Base-by-base conservation (phyloP, 306 rosid species). In the Luffa aegyptiaca region DNA sequence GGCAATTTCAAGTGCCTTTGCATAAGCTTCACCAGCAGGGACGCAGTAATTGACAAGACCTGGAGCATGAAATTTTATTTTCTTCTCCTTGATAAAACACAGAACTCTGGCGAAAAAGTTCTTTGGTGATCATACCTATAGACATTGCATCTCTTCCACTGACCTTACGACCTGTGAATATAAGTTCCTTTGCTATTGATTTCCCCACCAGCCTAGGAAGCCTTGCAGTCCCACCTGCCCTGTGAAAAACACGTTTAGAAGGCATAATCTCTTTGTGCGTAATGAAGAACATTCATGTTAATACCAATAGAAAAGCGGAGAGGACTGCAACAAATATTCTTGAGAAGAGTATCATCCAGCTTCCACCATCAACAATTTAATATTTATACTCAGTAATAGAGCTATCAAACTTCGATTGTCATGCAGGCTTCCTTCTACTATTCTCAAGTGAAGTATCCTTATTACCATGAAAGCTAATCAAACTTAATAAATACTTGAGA, bases 141-240 rank as follows among this genome's bases (percentile, higher is more conserved):
- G 97, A 89, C 82, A 92, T 66, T 14, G 99, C 99, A 84, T 89
- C 92, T 59, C 62, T 80, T 79, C 94, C 88, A 65, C 84, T 75
- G 90, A 95, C 80, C 90, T 77, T 90, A 83, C 90, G 88, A 81
- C 97, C 93, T 6, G 97, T 95, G 76, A 81, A 87, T 82, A 95
- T 90, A 80, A 95, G 90, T 79, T 95, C 97, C 91, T 90, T 90
- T 68, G 99, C 97, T 42, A 83, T 62, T 58, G 97, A 90, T 83
- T 80, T 87, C 80, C 99, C 97, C 75, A 93, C 86, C 84, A 95
- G 82, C 88, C 97, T 91, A 78, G 99, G 97, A 70, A 95, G 90
- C 70, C 94, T 86, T 46, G 90, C 95, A 1, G 99, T 91, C 81
- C 96, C 99, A 76, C 99, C 99, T 69, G 97, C 99, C 84, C 99